Base-by-base conservation (phyloP, 257 asterid species). In the Knoxia roxburghii region DNA sequence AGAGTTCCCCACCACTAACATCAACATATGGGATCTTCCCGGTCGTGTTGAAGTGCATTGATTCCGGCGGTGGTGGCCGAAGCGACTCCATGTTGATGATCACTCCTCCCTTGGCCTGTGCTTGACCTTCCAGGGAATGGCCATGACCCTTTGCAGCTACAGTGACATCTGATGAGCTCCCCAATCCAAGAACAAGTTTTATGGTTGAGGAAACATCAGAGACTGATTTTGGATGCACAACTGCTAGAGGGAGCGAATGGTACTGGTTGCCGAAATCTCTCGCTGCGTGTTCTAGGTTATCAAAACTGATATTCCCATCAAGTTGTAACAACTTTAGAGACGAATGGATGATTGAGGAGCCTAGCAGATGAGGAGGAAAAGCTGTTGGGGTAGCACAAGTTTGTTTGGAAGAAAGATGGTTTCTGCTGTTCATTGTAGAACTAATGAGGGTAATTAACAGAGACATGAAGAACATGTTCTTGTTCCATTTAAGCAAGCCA, bases 141-240 rank as follows among this genome's bases (percentile, higher is more conserved):
- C 88, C 95, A 21, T 79, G 97, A 40, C 97, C 99, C 71, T 88
- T 83, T 9, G 99, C 96, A 1, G 94, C 96, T 12, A 93, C 72
- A 0, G 97, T 88, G 37, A 89, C 78, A 27, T 74, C 82, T 0
- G 96, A 80, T 35, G 45, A 70, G 27, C 52, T 43, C 1, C 87
- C 90, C 83, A 86, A 51, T 35, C 81, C 80, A 48, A 40, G 84
- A 49, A 86, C 62, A 67, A 72, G 64, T 74, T 78, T 90, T 57
- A 93, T 46, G 39, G 79, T 60, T 14, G 86, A 69, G 13, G 95
- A 84, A 26, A 93, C 71, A 68, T 90, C 97, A 0, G 90, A 78
- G 33, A 93, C 91, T 18, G 95, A 86, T 73, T 82, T 83, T 5
- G 98, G 96, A 67, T 82, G 71, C 40, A 92, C 41, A 74, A 87